Evolutionary conservation across 495 filamentous ascomycete genomes (phyloP), one percentile per base, ranked within the genome.

Genomic region (Polyplosphaeria fusca): DNA sequence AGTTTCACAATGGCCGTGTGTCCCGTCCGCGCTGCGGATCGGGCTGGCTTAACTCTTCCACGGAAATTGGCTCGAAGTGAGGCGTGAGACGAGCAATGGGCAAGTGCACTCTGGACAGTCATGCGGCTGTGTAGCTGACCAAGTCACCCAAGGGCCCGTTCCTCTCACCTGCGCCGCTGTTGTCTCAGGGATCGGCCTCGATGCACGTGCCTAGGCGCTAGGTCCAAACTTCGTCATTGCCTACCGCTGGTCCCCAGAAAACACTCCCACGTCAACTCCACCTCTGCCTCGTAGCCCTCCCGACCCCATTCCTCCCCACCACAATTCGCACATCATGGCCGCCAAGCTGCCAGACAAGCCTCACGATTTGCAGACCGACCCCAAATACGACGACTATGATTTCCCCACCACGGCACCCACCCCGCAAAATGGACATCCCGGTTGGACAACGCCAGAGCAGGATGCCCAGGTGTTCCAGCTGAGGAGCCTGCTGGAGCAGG

Each of bases 331-430:
- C 52, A 58, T 14, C 30, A 67, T 65, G 66, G 63, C 63, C 26
- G 23, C 32, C 32, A 48, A n/a, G 4, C 55, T 45, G 13, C 47
- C 30, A 57, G 61, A 27, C 25, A 18, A 16, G 23, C n/a, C n/a
- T n/a, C 28, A 60, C 32, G 58, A 68, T 23, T 72, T 87, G 71
- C 74, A 84, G 68, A 76, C 83, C 50, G 87, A 95, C 71, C 78
- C 88, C 64, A 96, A 95, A 73, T 96, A 96, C 78, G 92, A 98
- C 73, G 73, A 92, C 75, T 96, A 95, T 76, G 92, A 96, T 69
- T 97, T 78, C 75, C 93, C 93, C 47, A 91, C 84, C 47, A 90
- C 79, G 22, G 82, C 85, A 39, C 83, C 88, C 35, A 78, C 79
- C 42, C 65, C 77, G 11, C 80, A 85, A 63, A 73, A 75, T 60